Percentiles rank a stretch among this genome's conserved stretches.
phyloP scores from a whole-genome alignment of 179 eudicot species.

The Amaranthus tricolor region DNA sequence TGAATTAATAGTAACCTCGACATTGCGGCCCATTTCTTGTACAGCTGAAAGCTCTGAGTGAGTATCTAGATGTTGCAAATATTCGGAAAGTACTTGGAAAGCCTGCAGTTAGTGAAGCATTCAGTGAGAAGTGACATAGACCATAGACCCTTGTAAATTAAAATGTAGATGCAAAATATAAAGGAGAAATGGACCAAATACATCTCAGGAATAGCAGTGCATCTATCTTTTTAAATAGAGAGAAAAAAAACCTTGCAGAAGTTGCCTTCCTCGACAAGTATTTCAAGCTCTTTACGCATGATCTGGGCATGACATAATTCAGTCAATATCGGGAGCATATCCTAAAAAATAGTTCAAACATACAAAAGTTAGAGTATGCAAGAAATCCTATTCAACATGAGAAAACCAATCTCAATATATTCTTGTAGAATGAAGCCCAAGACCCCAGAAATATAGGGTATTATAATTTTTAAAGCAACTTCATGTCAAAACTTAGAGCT shows the following conservation, averaged over 20 bases:
- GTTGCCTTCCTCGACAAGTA: conserved; percentile 73
- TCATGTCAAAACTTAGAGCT: too few relatives aligned
- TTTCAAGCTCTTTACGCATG: conserved; percentile 78
- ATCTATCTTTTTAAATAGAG: not conserved
- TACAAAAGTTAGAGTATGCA: conserved; percentile 12
- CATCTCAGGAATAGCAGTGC: conserved; percentile 1
- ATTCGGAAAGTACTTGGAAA: conserved; percentile 86
- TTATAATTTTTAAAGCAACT: too few relatives aligned
- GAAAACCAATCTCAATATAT: not conserved
- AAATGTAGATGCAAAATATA: not conserved
- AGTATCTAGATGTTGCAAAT: conserved; percentile 81
- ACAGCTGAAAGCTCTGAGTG: conserved; percentile 69
- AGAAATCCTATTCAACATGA: not conserved
- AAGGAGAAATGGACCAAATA: not conserved
- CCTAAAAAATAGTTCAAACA: conserved; percentile 41
- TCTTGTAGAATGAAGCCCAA: not conserved
- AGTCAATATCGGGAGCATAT: conserved; percentile 68
- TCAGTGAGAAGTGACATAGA: conserved; percentile 20
- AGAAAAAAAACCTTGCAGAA: conserved; percentile 63
- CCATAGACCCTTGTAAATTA: not conserved
- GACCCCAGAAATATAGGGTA: not conserved
- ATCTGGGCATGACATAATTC: conserved; percentile 63
- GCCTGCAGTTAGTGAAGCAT: conserved; percentile 51
- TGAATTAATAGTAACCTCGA: conserved; percentile 56
- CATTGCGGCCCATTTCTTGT: conserved; percentile 85